Percentiles rank a stretch among this genome's conserved stretches.
Evolutionary conservation across 495 filamentous ascomycete genomes (phyloP).

Genomic region (Parathielavia hyrcaniae): DNA sequence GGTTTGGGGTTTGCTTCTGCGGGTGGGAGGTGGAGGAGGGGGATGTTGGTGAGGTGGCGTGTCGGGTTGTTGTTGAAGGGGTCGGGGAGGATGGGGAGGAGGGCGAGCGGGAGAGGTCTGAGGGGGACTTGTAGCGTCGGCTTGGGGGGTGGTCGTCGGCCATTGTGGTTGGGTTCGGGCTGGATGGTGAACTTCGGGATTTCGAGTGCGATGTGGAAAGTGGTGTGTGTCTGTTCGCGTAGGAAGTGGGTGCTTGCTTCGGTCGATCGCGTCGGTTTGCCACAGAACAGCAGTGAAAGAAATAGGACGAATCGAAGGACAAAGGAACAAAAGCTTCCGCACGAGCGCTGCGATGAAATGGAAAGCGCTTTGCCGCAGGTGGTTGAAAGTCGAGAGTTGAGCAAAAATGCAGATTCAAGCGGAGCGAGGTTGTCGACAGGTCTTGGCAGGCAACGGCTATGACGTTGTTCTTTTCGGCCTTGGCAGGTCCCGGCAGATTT

Average conservation of each 20-base stretch:
- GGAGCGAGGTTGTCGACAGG: background rate
- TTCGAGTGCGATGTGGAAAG: background rate
- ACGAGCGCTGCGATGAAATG: background rate
- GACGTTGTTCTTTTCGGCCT: conserved; percentile 11
- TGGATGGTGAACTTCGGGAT: background rate
- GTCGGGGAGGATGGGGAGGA: background rate
- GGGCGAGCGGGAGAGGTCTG: conserved; percentile 5
- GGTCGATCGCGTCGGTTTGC: background rate
- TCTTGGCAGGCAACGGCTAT: conserved; percentile 13
- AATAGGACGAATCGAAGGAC: background rate
- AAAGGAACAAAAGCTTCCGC: background rate
- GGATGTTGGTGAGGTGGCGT: conserved; percentile 20
- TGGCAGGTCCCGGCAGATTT: background rate
- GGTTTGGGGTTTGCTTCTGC: conserved; percentile 25
- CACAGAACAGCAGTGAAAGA: background rate
- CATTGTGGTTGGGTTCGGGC: background rate
- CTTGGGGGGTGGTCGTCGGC: background rate
- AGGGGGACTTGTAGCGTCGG: conserved; percentile 12
- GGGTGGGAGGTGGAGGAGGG: conserved; percentile 52
- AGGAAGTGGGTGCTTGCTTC: too few species aligned
- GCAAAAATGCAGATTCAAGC: background rate
- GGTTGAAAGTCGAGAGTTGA: background rate
- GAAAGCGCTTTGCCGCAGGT: background rate
- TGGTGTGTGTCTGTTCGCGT: too few species aligned
- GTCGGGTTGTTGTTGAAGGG: background rate